A percentile compares a stretch with the other conserved stretches of the same genome.
Evolutionary conservation across 1,284 basidiomycete species (phyloP).

Genomic region (Gymnopus androsaceus): DNA sequence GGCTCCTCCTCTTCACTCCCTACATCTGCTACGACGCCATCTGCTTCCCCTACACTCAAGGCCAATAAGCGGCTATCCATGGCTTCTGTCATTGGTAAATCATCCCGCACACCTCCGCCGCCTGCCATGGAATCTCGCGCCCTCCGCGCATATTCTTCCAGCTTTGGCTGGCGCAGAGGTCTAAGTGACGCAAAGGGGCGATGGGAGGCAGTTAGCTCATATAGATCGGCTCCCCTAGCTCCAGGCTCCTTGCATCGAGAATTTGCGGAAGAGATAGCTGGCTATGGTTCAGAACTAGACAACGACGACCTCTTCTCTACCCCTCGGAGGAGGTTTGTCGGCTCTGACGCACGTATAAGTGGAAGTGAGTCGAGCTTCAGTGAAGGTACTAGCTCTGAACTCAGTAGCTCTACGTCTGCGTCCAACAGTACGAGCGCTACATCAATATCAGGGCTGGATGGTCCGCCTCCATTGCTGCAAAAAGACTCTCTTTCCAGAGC

Average conservation of each 20-base stretch:
- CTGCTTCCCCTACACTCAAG: background rate
- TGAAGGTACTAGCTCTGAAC: background rate
- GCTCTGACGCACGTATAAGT: background rate
- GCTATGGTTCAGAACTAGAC: conserved; percentile 2
- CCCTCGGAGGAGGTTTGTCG: conserved; percentile 3
- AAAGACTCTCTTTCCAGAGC: background rate
- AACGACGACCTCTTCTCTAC: conserved; percentile 6
- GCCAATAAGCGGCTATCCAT: conserved; percentile 1
- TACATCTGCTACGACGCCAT: background rate
- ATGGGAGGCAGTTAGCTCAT: background rate
- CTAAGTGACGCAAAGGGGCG: background rate
- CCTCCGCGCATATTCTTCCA: conserved; percentile 8
- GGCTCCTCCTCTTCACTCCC: background rate
- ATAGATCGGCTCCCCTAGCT: background rate
- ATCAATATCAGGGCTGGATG: background rate
- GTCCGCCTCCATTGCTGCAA: background rate
- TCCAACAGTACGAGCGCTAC: conserved; percentile 7
- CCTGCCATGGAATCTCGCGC: conserved; percentile 1
- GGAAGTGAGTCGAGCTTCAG: conserved; percentile 6
- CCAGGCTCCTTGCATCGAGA: background rate
- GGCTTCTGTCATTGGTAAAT: conserved; percentile 1
- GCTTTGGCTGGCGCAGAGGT: conserved; percentile 7
- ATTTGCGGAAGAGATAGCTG: background rate
- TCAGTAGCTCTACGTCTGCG: conserved; percentile 6
- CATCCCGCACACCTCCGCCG: background rate